A percentile compares a stretch with the other conserved stretches of the same genome.
Evolutionary conservation across 768 basidiomycete species (phyloP).

Genomic region (Lyophyllum shimeji): DNA sequence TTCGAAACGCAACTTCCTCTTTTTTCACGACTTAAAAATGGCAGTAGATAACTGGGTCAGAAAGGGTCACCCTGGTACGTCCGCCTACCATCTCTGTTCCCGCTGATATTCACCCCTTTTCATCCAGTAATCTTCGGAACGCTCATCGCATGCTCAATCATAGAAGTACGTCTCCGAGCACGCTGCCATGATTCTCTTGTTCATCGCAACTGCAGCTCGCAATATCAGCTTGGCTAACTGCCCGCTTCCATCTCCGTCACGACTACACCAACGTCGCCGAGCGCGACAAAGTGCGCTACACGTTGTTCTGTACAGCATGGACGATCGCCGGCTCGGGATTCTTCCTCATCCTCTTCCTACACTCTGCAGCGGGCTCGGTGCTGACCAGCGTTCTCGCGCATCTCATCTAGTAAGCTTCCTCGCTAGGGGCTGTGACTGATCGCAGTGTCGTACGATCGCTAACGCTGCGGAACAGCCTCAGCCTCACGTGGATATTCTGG

Average conservation of each 20-base stretch:
- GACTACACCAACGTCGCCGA: slow-evolving; percentile 48
- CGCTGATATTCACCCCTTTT: slow-evolving; percentile 10
- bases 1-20: background rate
- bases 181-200: background rate
- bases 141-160: slow-evolving; percentile 59
- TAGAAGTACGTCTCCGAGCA: slow-evolving; percentile 47
- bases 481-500: slow-evolving; percentile 80
- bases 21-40: slow-evolving; percentile 10
- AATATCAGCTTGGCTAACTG: slow-evolving; percentile 71
- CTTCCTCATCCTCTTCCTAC: slow-evolving; percentile 55
- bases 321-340: slow-evolving; percentile 55
- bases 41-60: slow-evolving; percentile 29
- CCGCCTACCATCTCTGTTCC: background rate
- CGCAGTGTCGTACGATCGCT: slow-evolving; percentile 5
- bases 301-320: slow-evolving; percentile 74
- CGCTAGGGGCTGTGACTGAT: background rate
- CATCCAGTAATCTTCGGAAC: slow-evolving; percentile 49
- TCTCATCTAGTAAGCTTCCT: slow-evolving; percentile 52
- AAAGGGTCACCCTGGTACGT: slow-evolving; percentile 57
- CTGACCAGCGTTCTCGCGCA: slow-evolving; percentile 66
- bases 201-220: slow-evolving; percentile 43
- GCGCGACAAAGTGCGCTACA: slow-evolving; percentile 64
- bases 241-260: slow-evolving; percentile 56
- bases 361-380: slow-evolving; percentile 44
- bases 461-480: slow-evolving; percentile 40